Conservation (phyloP, 2,329 filamentous ascomycete genomes). For the Hymenoscyphus fraxineus region DNA sequence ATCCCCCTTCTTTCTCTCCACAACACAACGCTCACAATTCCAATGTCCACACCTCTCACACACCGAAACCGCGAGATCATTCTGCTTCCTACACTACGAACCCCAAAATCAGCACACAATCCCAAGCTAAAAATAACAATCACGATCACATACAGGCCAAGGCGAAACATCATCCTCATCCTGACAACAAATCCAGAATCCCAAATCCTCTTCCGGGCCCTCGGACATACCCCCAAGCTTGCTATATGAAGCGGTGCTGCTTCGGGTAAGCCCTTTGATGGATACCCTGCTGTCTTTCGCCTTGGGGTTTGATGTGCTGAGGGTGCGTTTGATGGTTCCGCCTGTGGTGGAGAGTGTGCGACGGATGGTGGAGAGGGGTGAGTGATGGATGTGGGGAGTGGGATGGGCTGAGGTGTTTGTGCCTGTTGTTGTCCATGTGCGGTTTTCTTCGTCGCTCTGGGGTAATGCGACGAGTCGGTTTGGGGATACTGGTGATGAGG, state of each 20-base stretch:
- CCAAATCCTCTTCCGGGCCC: neutral
- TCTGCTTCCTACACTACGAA: constrained; percentile 8
- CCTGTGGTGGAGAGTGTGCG: neutral
- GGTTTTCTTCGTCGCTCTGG: neutral
- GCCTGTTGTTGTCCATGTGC: neutral
- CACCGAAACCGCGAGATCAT: neutral
- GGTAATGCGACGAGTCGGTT: too few species aligned
- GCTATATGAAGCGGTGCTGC: neutral
- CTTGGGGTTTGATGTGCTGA: neutral
- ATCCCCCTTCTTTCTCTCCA: neutral
- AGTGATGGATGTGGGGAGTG: neutral
- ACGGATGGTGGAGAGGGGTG: neutral
- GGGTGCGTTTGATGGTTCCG: neutral
- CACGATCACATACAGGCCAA: neutral
- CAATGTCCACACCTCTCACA: constrained; percentile 10
- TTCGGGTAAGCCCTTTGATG: neutral
- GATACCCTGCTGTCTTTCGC: neutral
- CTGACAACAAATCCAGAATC: constrained; percentile 6
- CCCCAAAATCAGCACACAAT: neutral
- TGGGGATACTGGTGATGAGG: too few species aligned
- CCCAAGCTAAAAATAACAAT: neutral
- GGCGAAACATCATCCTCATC: neutral
- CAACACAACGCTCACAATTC: constrained; percentile 4
- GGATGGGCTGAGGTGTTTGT: neutral
- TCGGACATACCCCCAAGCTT: neutral